phyloP scores from a whole-genome alignment of 768 basidiomycete species.

The Sistotremastrum suecicum region DNA sequence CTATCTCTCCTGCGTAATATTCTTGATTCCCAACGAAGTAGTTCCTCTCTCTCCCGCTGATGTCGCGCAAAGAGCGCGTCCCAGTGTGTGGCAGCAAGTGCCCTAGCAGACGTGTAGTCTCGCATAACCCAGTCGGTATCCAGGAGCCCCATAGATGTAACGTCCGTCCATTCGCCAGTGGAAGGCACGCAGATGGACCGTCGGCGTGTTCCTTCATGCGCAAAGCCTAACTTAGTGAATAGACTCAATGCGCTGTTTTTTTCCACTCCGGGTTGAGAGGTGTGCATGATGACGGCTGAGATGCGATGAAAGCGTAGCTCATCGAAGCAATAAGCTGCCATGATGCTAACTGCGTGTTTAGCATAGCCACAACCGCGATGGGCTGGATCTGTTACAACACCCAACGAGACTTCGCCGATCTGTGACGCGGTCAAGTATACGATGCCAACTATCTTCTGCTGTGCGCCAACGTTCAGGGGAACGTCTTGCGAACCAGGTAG shows the following conservation, averaged over 20 bases:
- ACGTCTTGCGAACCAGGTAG: too few species aligned
- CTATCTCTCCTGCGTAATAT: neutral
- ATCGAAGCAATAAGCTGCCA: constrained; percentile 34
- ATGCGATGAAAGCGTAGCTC: constrained; percentile 33
- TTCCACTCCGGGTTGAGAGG: constrained; percentile 15
- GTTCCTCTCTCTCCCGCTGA: constrained; percentile 39
- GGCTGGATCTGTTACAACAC: constrained; percentile 29
- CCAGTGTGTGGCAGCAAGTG: constrained; percentile 33
- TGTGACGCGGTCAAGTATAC: too few species aligned
- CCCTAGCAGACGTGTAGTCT: constrained; percentile 12
- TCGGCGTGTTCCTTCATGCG: constrained; percentile 48
- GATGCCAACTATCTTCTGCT: too few species aligned
- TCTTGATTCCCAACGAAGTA: constrained; percentile 35
- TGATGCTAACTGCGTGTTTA: constrained; percentile 28
- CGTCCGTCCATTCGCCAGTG: constrained; percentile 39
- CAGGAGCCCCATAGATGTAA: constrained; percentile 44
- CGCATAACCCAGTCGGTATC: constrained; percentile 45
- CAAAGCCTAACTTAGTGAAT: constrained; percentile 40
- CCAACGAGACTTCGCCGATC: constrained; percentile 38
- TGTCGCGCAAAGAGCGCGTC: constrained; percentile 49
- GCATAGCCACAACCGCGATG: constrained; percentile 31
- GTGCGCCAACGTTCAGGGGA: too few species aligned
- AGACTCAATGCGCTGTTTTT: constrained; percentile 29
- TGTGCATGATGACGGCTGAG: constrained; percentile 35
- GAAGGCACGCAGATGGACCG: constrained; percentile 34